Evolutionary conservation across 2,329 filamentous ascomycete species (phyloP).

Genomic region (Colletotrichum kahawae): DNA sequence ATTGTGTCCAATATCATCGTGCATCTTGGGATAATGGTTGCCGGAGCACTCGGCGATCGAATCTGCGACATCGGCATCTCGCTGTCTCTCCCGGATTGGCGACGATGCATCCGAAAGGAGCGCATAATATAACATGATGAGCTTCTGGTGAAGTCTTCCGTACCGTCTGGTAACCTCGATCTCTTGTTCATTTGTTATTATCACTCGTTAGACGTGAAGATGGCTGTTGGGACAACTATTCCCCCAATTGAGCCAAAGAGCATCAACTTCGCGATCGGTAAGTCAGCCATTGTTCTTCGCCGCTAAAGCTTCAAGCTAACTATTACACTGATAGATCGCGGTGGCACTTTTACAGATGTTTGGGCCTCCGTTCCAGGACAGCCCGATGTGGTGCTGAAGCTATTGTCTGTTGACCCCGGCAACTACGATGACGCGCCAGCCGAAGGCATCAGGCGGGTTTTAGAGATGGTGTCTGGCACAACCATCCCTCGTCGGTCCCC

Average conservation of each 20-base stretch:
- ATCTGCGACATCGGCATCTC: neutral
- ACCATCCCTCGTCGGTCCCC: neutral
- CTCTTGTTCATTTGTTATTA: neutral
- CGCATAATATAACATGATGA: rapidly evolving
- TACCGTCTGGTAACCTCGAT: neutral
- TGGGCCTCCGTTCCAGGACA: slow-evolving; percentile 36
- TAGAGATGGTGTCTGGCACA: slow-evolving; percentile 33
- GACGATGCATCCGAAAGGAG: neutral
- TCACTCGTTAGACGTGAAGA: neutral
- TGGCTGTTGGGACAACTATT: neutral
- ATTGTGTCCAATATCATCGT: neutral
- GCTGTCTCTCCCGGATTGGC: neutral
- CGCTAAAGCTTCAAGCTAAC: rapidly evolving
- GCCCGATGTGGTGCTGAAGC: slow-evolving; percentile 73
- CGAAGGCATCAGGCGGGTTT: slow-evolving; percentile 67
- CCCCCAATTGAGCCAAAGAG: neutral
- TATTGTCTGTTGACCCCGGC: slow-evolving; percentile 72
- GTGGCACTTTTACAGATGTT: slow-evolving; percentile 67
- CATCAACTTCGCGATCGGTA: neutral
- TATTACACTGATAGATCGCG: slow-evolving; percentile 24
- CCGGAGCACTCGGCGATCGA: neutral
- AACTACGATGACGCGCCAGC: slow-evolving; percentile 78
- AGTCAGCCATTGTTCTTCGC: rapidly evolving
- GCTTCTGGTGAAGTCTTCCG: neutral
- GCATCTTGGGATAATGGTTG: neutral